These are phyloP conservation scores for Fusarium sp. DNA, from an alignment of 2,329 filamentous ascomycete species.

Conservation along the genomic window DNA sequence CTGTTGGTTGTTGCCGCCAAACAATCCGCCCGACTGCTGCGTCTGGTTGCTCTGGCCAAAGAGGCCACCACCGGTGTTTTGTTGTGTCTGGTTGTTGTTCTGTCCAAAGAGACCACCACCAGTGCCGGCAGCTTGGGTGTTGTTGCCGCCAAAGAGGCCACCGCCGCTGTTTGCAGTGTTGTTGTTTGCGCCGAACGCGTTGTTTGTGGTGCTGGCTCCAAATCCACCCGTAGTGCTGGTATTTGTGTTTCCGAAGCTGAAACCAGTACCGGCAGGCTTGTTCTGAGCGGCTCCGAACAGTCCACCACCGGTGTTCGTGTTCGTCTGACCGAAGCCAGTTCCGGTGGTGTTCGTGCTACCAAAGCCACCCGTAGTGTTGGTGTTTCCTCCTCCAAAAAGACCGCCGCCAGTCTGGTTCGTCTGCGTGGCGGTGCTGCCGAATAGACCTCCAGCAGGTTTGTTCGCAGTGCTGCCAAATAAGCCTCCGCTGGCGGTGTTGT, in stretches of 20 bases:
- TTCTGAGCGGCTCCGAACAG: constrained; percentile 55
- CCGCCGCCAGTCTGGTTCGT: constrained; percentile 38
- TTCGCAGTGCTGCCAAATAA: constrained; percentile 44
- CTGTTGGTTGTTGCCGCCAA: constrained; percentile 55
- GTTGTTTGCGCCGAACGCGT: constrained; percentile 42
- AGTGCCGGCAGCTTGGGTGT: constrained; percentile 48
- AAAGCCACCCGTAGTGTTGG: constrained; percentile 26
- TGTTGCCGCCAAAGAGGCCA: constrained; percentile 56
- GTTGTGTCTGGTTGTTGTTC: constrained; percentile 44
- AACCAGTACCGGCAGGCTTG: constrained; percentile 48
- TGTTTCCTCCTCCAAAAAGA: constrained; percentile 39
- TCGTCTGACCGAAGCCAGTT: constrained; percentile 50
- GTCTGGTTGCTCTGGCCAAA: constrained; percentile 50
- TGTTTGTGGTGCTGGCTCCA: constrained; percentile 36
- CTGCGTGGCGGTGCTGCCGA: constrained; percentile 43
- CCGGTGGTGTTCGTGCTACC: constrained; percentile 37
- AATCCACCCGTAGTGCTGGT: constrained; percentile 41
- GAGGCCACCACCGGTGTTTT: constrained; percentile 38
- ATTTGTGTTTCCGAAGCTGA: constrained; percentile 54
- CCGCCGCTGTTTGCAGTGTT: constrained; percentile 43
- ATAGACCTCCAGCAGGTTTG: constrained; percentile 48
- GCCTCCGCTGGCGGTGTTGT: constrained; percentile 40
- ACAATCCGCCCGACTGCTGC: constrained; percentile 51
- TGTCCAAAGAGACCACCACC: constrained; percentile 53
- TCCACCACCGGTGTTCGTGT: constrained; percentile 44